Evolutionary conservation across 2,329 filamentous ascomycete genomes (phyloP), one percentile per base, ranked within the genome.

Genomic region (Neofusicoccum umdonicola): DNA sequence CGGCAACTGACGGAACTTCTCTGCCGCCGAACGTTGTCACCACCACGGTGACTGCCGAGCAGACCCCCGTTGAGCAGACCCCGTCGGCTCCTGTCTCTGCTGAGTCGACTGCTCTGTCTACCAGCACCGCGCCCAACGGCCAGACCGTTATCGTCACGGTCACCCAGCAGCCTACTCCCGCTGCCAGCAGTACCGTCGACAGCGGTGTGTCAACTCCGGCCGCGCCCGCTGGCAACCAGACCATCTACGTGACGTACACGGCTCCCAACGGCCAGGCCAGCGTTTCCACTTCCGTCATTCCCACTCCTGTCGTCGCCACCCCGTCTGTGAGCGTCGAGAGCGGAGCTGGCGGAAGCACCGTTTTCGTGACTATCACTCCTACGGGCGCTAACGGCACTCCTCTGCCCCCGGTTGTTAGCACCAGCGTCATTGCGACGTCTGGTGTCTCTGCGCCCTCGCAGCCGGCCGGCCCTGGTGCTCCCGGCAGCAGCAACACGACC

Each of bases 21-120:
- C 56, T 58, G 31, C 56, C 56, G 8, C 56, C 56, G n/a, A 58
- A 58, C 42, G 56, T 58, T 19, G 41, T 58, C 17, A 58, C 56
- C 8, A 58, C 56, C 41, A 58, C 56, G 19, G 42, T 58, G 8
- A 58, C 56, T 11, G 37, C 37, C n/a, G 52, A 57, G 41, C 41
- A 58, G 41, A 58, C 41, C 15, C 56, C 54, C 6, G 6, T 31
- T 31, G 27, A 56, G 39, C 39, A 57, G 39, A 57, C 39, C 19
- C 54, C 56, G 19, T 57, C 52, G 8, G 41, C 54, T 11, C 56
- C 56, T 8, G 42, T 60, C 56, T n/a, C 31, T 15, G 56, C n/a
- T 19, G 56, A 47, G 27, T 35, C 41, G 27, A 60, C 56, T 12
- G 39, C 17, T 22, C 34, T 51, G 12, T 22, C 47, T 11, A 50